These are phyloP conservation scores for Blastobotrys indianensis DNA, from an alignment of 1,139 yeast species.

Conservation along the genomic window DNA sequence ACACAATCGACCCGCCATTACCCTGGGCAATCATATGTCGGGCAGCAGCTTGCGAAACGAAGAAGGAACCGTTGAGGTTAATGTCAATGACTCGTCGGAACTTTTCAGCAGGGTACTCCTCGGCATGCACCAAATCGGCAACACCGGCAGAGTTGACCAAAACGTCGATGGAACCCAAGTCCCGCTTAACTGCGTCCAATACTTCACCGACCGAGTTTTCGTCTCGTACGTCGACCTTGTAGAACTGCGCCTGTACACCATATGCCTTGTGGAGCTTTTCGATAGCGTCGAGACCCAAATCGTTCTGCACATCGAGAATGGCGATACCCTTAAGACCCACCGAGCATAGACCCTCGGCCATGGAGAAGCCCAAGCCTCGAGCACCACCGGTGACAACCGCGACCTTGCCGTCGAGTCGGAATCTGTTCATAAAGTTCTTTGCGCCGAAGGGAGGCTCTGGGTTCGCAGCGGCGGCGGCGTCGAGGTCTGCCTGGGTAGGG, in stretches of 20 bases:
- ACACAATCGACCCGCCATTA: slow-evolving; percentile 45
- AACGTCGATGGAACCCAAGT: slow-evolving; percentile 56
- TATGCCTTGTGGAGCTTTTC: slow-evolving; percentile 47
- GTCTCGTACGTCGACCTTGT: slow-evolving; percentile 59
- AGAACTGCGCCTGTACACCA: slow-evolving; percentile 57
- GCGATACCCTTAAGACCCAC: slow-evolving; percentile 67
- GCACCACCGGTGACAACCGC: slow-evolving; percentile 68
- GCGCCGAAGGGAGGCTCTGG: slow-evolving; percentile 34
- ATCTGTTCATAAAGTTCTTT: slow-evolving; percentile 38
- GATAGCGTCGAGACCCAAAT: slow-evolving; percentile 47
- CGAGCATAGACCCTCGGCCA: slow-evolving; percentile 61
- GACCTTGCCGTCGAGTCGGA: slow-evolving; percentile 61
- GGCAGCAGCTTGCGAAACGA: slow-evolving; percentile 63
- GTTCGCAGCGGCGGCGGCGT: slow-evolving; percentile 33
- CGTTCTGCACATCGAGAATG: slow-evolving; percentile 40
- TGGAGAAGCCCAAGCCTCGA: slow-evolving; percentile 59
- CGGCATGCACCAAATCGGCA: slow-evolving; percentile 76
- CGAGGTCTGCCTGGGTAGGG: slow-evolving; percentile 36
- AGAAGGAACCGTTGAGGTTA: slow-evolving; percentile 71
- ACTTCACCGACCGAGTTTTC: slow-evolving; percentile 48
- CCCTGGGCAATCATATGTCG: slow-evolving; percentile 59
- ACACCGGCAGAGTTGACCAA: slow-evolving; percentile 74
- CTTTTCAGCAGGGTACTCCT: slow-evolving; percentile 69
- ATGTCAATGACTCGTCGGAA: slow-evolving; percentile 72
- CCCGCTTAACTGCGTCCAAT: slow-evolving; percentile 49